Conservation (phyloP, 768 basidiomycete genomes). For the Ephemerocybe angulata region DNA sequence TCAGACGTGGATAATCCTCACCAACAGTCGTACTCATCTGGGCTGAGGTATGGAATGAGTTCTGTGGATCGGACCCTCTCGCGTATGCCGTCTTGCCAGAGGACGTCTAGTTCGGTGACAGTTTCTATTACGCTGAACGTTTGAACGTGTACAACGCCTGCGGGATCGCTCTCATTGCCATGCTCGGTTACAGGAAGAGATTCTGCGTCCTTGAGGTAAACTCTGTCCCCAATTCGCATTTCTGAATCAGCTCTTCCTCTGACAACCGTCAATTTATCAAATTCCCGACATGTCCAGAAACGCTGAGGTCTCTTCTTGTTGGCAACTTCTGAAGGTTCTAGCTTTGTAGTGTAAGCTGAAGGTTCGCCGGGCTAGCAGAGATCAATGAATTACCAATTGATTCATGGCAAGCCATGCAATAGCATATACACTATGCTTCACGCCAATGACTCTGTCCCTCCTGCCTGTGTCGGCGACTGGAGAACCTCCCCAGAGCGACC, state of each 20-base stretch:
- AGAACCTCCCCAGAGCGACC: slow-evolving; percentile 37
- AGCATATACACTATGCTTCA: slow-evolving; percentile 75
- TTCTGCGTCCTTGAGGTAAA: slow-evolving; percentile 49
- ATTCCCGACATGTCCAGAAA: slow-evolving; percentile 70
- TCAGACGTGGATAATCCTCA: slow-evolving; percentile 30
- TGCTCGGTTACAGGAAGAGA: slow-evolving; percentile 58
- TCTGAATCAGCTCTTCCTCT: slow-evolving; percentile 57
- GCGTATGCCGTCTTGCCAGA: slow-evolving; percentile 85
- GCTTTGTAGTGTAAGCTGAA: slow-evolving; percentile 36
- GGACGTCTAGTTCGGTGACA: slow-evolving; percentile 59
- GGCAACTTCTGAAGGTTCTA: slow-evolving; percentile 55
- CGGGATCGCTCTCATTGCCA: slow-evolving; percentile 44
- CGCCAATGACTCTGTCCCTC: slow-evolving; percentile 62
- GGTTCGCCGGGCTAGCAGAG: neutral
- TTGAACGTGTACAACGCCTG: slow-evolving; percentile 47
- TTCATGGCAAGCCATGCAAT: slow-evolving; percentile 87
- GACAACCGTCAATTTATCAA: slow-evolving; percentile 61
- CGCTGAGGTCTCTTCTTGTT: slow-evolving; percentile 61
- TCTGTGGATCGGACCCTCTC: slow-evolving; percentile 60
- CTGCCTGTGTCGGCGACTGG: slow-evolving; percentile 32
- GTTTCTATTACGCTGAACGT: slow-evolving; percentile 68
- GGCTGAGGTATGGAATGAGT: slow-evolving; percentile 78
- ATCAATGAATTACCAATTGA: slow-evolving; percentile 56
- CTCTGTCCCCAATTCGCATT: slow-evolving; percentile 71
- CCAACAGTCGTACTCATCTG: slow-evolving; percentile 93